Base-by-base conservation (phyloP, 2,329 filamentous ascomycete species). In the Claviceps arundinis region DNA sequence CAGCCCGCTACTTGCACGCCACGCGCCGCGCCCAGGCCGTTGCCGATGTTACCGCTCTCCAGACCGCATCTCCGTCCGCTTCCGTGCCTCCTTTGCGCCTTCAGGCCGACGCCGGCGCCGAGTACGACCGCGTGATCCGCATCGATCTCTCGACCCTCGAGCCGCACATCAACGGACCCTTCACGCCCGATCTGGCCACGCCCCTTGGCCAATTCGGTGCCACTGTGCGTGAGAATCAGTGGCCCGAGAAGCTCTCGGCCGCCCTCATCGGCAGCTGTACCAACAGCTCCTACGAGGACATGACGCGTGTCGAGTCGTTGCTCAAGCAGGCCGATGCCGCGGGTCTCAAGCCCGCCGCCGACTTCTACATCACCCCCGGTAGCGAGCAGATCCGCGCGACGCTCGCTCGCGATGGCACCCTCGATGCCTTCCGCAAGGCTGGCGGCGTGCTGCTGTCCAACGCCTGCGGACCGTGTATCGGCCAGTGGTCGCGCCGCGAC, bases 221-320 rank as follows among this genome's bases (percentile, higher is more conserved):
- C 54, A 83, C 85, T 2, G 88, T 96, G 22, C 77, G 85, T 68
- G 77, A 85, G 60, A 89, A 96, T 68, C 74, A 85, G 49, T 98
- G 93, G 93, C 93, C 93, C 2, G 80, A 87, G 64, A 89, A 84
- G 56, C 85, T 98, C 56, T 93, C 89, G 13, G 91, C 93, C 26
- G 90, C 90, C 50, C 78, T 98, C 51, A 98, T 98, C 64, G 93
- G 93, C 55, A 95, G 89, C 72, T 98, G 93, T 76, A 98, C 93
- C 49, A 98, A 98, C 77, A 95, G 88, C 68, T 97, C 93, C 2
- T 98, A 97, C 68, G 86, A 96, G 70, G 93, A 98, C 66, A 98
- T 98, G 93, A 94, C 90, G 38, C 85, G 91, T 56, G 88, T 90
- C 14, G 91, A 96, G 70, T 82, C 89, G 64, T 80, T 98, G 52